A percentile compares a stretch with the other conserved stretches of the same genome.
phyloP scores from a whole-genome alignment of 495 filamentous ascomycete genomes.

The Penicillium paradoxum region DNA sequence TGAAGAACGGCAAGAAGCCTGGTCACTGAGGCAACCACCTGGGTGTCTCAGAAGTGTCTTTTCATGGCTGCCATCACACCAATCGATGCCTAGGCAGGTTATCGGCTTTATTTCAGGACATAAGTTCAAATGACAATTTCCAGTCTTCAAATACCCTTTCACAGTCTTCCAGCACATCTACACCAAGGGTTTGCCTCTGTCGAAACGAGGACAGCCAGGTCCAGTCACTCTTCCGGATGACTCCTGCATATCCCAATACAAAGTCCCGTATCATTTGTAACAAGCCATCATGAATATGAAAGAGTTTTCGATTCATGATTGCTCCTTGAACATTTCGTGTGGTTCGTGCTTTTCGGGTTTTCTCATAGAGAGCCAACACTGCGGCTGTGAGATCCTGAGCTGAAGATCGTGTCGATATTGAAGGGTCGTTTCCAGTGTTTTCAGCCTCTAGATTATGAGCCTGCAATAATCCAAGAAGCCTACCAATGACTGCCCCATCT shows the following conservation, averaged over 20 bases:
- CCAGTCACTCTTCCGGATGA: slow-evolving; percentile 21
- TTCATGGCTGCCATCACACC: too few species aligned
- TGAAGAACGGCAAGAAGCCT: too few species aligned
- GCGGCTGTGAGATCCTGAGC: slow-evolving; percentile 4
- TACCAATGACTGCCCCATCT: slow-evolving; percentile 45
- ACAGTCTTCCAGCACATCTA: slow-evolving; percentile 15
- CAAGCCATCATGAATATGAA: slow-evolving; percentile 50
- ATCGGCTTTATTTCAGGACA: too few species aligned
- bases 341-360: slow-evolving; percentile 50
- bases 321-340: slow-evolving; percentile 45
- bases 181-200: slow-evolving; percentile 10
- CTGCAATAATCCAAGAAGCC: slow-evolving; percentile 26
- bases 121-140: not conserved
- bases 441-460: not conserved
- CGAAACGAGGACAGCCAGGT: slow-evolving; percentile 12
- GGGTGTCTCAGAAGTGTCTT: too few species aligned
- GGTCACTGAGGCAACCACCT: too few species aligned
- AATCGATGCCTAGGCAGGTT: too few species aligned
- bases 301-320: slow-evolving; percentile 43
- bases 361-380: slow-evolving; percentile 50
- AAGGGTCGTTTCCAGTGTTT: not conserved
- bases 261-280: slow-evolving; percentile 40
- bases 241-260: slow-evolving; percentile 7
- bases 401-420: not conserved
- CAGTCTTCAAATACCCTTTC: slow-evolving; percentile 6